Evolutionary conservation across 1,284 basidiomycete species (phyloP).

Genomic region (Tylopilus orsonianus): DNA sequence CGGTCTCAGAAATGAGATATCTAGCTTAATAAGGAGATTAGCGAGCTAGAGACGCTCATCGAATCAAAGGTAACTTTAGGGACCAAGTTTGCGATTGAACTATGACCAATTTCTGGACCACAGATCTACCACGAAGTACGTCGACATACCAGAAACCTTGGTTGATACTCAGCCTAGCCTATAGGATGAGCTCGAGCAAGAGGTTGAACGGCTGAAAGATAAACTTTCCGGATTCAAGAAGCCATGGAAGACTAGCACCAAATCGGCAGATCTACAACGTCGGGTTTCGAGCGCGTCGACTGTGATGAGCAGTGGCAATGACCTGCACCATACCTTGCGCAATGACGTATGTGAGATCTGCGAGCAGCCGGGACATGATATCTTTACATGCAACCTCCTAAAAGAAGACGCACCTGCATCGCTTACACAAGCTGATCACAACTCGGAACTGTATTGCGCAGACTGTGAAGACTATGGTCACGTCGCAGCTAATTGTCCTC

Average conservation of each 20-base stretch:
- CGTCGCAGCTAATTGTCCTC: constrained; percentile 67
- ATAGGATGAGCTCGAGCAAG: constrained; percentile 86
- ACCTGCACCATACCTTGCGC: constrained; percentile 19
- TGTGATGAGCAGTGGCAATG: constrained; percentile 20
- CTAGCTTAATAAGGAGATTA: constrained; percentile 87
- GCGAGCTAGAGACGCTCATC: constrained; percentile 84
- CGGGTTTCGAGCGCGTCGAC: constrained; percentile 29
- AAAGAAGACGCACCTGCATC: constrained; percentile 38
- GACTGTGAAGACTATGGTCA: constrained; percentile 80
- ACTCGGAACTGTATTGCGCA: constrained; percentile 57
- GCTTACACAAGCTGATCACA: constrained; percentile 9
- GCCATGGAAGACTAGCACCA: constrained; percentile 50
- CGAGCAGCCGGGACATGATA: constrained; percentile 78
- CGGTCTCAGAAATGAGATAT: constrained; percentile 7
- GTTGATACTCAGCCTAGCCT: constrained; percentile 7
- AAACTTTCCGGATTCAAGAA: constrained; percentile 61
- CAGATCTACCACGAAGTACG: constrained; percentile 85
- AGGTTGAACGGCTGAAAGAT: constrained; percentile 74
- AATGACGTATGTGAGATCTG: constrained; percentile 77
- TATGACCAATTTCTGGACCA: constrained; percentile 13
- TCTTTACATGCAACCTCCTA: constrained; percentile 72
- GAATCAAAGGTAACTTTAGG: constrained; percentile 72
- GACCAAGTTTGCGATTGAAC: not conserved
- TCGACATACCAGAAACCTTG: not conserved
- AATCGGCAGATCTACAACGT: constrained; percentile 36